Base-by-base conservation (phyloP, 2,329 filamentous ascomycete genomes). In the Claviceps sp. region DNA sequence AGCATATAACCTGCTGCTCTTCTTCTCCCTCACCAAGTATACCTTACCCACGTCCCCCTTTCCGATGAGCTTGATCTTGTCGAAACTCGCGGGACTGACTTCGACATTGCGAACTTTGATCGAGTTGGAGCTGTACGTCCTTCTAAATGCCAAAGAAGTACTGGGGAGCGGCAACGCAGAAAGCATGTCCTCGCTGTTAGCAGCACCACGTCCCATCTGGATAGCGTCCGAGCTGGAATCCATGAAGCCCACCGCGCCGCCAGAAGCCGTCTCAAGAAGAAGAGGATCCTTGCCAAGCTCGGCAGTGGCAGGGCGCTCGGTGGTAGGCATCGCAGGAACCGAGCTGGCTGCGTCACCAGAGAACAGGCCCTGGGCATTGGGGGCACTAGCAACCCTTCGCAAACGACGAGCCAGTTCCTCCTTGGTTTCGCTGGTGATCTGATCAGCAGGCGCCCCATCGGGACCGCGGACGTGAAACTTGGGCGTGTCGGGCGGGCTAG, bases 11-110 rank as follows among this genome's bases (percentile, higher is more conserved):
- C 93, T 80, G 60, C 83, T 84, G 63, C 90, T 95, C 79, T 97
- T 97, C 81, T 98, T 98, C 70, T 98, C 93, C 59, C 89, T 81
- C 50, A 98, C 93, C 59, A 98, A 73, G 66, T 98, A 98, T 1
- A 98, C 93, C 73, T 98, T 98, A 56, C 93, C 93, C 24, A 98
- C 93, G 69, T 98, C 93, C 54, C 93, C 93, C 73, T 98, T 98
- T 52, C 93, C 93, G 64, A 98, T 96, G 70, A 98, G 78, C 70
- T 98, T 98, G 70, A 98, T 96, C 79, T 98, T 98, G 76, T 98
- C 93, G 62, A 98, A 98, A 66, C 91, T 97, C 56, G 86, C 78
- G 0, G 93, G 93, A 0, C 89, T 87, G 38, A 98, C 93, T 70
- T 98, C 93, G 47, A 98, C 93, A 66, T 95, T 89, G 61, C 93